Base-by-base conservation (phyloP, 1,284 basidiomycete genomes). In the Tylopilus sp. region DNA sequence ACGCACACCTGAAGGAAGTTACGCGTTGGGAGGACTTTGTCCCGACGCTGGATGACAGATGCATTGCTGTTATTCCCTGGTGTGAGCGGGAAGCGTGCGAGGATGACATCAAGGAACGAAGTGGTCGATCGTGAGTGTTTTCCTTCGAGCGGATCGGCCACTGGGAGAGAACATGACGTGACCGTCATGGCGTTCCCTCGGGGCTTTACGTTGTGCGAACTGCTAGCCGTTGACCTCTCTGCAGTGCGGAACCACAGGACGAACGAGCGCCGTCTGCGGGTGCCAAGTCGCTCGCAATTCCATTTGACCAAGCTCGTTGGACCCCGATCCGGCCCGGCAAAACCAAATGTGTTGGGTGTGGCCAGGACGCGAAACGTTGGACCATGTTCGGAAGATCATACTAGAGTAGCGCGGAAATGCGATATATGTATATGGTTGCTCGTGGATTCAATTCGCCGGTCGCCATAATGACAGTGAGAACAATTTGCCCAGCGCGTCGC, bases 101-200 rank as follows among this genome's bases (percentile, higher is more conserved):
- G 71, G 96, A 99, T 71, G 91, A 93, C 63, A 97, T 99, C 78
- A 99, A 99, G 78, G 92, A 98, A 64, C 79, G 91, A 56, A 92
- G 86, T 65, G 92, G 84, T 31, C 77, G 83, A 68, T 79, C 86
- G 90, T 93, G 65, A 76, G 91, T 84, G 13, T 45, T 52, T 15
- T 41, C n/a, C 46, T 55, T 19, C 35, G 28, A 13, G 4, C 21
- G 10, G 25, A 37, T 25, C 15, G 35, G 35, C n/a, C 12, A 10
- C 16, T 21, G 3, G 23, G 30, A 34, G 21, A 18, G 15, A 15
- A 15, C 10, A 13, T 2, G 1, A 9, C 34, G 10, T 2, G 1
- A 9, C 34, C 36, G 37, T 19, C 30, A 25, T 30, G 11, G 31
- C 2, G 35, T 26, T 41, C 12, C 9, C 39, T 45, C 35, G 15